Percentiles rank a stretch among this genome's conserved stretches.
phyloP scores from a whole-genome alignment of 805 yeast genomes.

The Ogataea minuta region DNA sequence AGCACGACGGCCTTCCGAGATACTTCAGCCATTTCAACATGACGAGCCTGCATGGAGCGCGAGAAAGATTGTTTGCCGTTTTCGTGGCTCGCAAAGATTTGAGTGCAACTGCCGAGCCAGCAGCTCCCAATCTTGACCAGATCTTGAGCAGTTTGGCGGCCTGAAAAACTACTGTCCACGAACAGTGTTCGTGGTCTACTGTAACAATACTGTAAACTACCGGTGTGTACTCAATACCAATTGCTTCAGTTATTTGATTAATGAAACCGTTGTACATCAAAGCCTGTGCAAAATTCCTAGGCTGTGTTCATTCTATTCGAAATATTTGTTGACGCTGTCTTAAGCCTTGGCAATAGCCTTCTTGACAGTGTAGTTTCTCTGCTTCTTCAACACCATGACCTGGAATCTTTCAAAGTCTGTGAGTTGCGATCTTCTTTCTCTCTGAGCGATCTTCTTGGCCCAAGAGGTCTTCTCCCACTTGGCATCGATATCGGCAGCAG shows the following conservation, averaged over 20 bases:
- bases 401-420: slow-evolving; percentile 99
- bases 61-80: slow-evolving; percentile 26
- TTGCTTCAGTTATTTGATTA: slow-evolving; percentile 22
- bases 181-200: background rate
- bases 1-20: slow-evolving; percentile 15
- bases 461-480: slow-evolving; percentile 93
- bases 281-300: slow-evolving; percentile 13
- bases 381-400: slow-evolving; percentile 95
- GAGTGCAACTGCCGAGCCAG: slow-evolving; percentile 10
- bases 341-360: slow-evolving; percentile 97
- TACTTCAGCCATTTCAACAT: slow-evolving; percentile 23
- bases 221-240: slow-evolving; percentile 10
- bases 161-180: slow-evolving; percentile 2
- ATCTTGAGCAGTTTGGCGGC: slow-evolving; percentile 19
- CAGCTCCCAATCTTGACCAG: slow-evolving; percentile 14
- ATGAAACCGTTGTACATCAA: slow-evolving; percentile 19
- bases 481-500: slow-evolving; percentile 79
- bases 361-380: slow-evolving; percentile 91
- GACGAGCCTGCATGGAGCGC: slow-evolving; percentile 15
- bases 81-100: slow-evolving; percentile 30
- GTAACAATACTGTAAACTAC: slow-evolving; percentile 12
- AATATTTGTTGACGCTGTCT: slow-evolving; percentile 26
- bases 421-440: slow-evolving; percentile 88
- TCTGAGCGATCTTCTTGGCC: slow-evolving; percentile 98
- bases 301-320: slow-evolving; percentile 15